Evolutionary conservation across 305 asterid genomes (phyloP), one percentile per base, ranked within the genome.

Genomic region (Solanum chacoense): DNA sequence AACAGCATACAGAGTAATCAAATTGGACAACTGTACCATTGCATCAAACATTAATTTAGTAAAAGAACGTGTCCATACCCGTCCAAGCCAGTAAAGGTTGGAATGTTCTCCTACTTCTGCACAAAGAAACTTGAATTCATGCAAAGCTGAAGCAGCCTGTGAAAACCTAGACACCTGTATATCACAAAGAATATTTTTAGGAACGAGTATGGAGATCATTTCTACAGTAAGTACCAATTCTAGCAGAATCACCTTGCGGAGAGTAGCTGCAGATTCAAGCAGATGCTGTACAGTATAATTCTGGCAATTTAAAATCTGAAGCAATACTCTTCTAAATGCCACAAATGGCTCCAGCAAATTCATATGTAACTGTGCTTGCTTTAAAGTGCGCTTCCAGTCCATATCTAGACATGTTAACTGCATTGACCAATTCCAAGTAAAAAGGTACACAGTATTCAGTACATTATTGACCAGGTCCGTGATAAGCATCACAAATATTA

Each of bases 101-200:
- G 98, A 92, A 91, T 91, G 67, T 91, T 92, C 96, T 91, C 94
- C 95, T 89, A 90, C 90, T 85, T 92, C 98, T 83, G 96, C 88
- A 90, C 98, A 95, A 79, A 94, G 92, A 83, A 92, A 92, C 95
- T 94, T 95, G 89, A 96, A 94, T 92, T 96, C 98, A 90, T 97
- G 98, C 91, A 95, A 92, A 77, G 96, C 96, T 88, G 99, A 98
- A 91, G 98, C 98, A 85, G 99, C 98, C 93, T 95, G 98, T 87
- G 99, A 97, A 92, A 93, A 93, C 90, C 96, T 93, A 73, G 95
- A 89, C 81, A 98, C 99, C 99, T 97, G 93, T 35, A 83, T 89
- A 91, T 85, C 83, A 87, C 75, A 85, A 86, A 88, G 77, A 71
- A 86, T 59, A 55, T 59, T 87, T 36, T 86, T 87, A 84, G 90